Conservation (phyloP, 2,329 filamentous ascomycete genomes). For the Diaporthe sp. region DNA sequence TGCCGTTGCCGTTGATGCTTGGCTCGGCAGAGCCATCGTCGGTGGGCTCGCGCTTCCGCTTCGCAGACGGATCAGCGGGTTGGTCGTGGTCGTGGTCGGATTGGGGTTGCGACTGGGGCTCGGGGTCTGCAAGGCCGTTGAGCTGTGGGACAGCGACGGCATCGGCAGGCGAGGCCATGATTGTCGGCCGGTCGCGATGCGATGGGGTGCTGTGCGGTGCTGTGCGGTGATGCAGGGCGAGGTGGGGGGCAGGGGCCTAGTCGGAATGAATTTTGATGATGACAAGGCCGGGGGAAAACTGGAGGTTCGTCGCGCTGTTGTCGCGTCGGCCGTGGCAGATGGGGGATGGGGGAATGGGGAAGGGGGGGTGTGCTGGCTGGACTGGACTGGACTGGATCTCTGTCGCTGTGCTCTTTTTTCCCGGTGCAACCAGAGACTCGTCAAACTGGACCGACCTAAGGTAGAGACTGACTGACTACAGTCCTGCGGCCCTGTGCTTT, state of each 20-base stretch:
- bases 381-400: slow-evolving; percentile 10
- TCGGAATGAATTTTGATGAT: slow-evolving; percentile 34
- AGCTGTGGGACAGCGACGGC: slow-evolving; percentile 46
- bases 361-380: slow-evolving; percentile 7
- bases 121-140: slow-evolving; percentile 47
- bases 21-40: slow-evolving; percentile 50
- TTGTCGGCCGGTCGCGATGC: slow-evolving; percentile 32
- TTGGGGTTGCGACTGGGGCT: slow-evolving; percentile 41
- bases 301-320: slow-evolving; percentile 37
- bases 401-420: slow-evolving; percentile 19
- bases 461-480: neutral
- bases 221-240: slow-evolving; percentile 25
- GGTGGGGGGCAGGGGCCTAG: slow-evolving; percentile 32
- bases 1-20: slow-evolving; percentile 35
- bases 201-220: slow-evolving; percentile 30
- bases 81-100: slow-evolving; percentile 47
- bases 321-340: slow-evolving; percentile 37
- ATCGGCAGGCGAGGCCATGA: slow-evolving; percentile 49
- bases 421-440: slow-evolving; percentile 27
- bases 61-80: slow-evolving; percentile 52
- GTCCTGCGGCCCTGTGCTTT: neutral
- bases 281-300: slow-evolving; percentile 35
- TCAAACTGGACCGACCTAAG: slow-evolving; percentile 21
- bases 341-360: slow-evolving; percentile 25
- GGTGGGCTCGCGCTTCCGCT: slow-evolving; percentile 70